Percentiles rank a stretch among this genome's conserved stretches.
These are phyloP conservation scores for Fomitopsis betulina DNA, from an alignment of 1,284 basidiomycete species.

Conservation along the genomic window DNA sequence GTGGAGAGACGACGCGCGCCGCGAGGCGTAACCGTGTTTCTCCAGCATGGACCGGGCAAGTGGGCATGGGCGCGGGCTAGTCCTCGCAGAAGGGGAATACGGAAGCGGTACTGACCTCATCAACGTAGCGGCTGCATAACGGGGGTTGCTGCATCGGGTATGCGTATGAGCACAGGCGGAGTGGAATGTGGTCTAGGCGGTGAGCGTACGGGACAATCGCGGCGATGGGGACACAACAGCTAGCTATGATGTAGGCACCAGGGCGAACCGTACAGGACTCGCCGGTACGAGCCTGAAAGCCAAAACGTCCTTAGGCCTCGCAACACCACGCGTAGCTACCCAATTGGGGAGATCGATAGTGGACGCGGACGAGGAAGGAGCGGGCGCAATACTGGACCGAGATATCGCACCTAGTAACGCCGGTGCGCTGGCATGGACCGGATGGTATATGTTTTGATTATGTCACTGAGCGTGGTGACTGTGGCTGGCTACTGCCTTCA, in stretches of 20 bases:
- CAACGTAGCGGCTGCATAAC: background rate
- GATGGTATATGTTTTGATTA: background rate
- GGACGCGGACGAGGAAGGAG: background rate
- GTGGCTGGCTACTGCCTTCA: background rate
- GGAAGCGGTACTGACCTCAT: background rate
- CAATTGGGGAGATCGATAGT: background rate
- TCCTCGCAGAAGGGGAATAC: background rate
- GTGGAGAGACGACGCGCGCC: too few species aligned
- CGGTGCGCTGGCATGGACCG: background rate
- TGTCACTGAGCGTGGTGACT: background rate
- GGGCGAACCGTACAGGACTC: background rate
- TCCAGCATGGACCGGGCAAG: too few species aligned
- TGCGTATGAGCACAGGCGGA: background rate
- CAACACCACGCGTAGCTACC: background rate
- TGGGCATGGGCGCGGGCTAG: too few species aligned
- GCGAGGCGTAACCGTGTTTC: too few species aligned
- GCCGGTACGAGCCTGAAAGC: background rate
- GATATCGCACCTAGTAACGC: background rate
- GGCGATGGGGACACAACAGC: background rate
- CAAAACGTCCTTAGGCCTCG: background rate
- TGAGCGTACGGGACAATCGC: background rate
- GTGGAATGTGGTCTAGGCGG: background rate
- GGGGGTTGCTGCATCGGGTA: background rate
- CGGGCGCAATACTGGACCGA: background rate
- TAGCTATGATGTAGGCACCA: background rate